A percentile compares a stretch with the other conserved stretches of the same genome.
phyloP scores from a whole-genome alignment of 805 yeast genomes.

The Saccharomyces eubayanus region DNA sequence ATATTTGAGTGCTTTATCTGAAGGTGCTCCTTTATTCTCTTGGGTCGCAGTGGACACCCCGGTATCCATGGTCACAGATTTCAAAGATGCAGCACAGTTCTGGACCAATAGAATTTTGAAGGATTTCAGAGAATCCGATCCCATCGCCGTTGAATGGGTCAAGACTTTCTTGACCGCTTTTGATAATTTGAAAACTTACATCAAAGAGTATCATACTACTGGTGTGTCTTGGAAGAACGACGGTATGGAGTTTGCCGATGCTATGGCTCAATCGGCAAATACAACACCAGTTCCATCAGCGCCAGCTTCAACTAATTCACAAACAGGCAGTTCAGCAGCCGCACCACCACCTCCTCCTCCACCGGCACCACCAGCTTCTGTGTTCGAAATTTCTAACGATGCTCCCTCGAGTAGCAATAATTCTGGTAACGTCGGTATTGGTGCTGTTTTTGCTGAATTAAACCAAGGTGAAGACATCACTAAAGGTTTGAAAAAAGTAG shows the following conservation, averaged over 20 bases:
- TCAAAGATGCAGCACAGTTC: conserved; percentile 85
- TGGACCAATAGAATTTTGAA: conserved; percentile 89
- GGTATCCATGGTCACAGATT: conserved; percentile 65
- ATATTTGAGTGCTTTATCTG: conserved; percentile 76
- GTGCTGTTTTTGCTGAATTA: conserved; percentile 86
- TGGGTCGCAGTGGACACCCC: conserved; percentile 83
- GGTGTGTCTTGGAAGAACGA: conserved; percentile 75
- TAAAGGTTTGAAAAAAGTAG: conserved; percentile 81
- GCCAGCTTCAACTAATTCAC: conserved; percentile 30
- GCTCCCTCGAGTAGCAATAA: conserved; percentile 20
- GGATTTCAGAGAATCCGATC: conserved; percentile 67
- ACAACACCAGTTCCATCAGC: conserved; percentile 25
- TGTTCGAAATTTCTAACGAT: conserved; percentile 40
- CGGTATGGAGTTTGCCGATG: conserved; percentile 52
- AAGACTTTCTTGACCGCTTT: conserved; percentile 52
- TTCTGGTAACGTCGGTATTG: conserved; percentile 47
- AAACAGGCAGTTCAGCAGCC: conserved; percentile 19
- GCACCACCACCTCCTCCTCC: conserved; percentile 82
- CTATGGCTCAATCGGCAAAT: conserved; percentile 14
- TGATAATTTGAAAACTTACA: conserved; percentile 62
- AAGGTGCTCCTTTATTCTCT: conserved; percentile 82
- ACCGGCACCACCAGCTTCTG: conserved; percentile 77
- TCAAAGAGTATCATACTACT: conserved; percentile 67
- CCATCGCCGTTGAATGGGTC: conserved; percentile 75
- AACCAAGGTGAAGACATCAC: conserved; percentile 82